Base-by-base conservation (phyloP, 805 yeast species). In the Saccharomycopsis capsularis region DNA sequence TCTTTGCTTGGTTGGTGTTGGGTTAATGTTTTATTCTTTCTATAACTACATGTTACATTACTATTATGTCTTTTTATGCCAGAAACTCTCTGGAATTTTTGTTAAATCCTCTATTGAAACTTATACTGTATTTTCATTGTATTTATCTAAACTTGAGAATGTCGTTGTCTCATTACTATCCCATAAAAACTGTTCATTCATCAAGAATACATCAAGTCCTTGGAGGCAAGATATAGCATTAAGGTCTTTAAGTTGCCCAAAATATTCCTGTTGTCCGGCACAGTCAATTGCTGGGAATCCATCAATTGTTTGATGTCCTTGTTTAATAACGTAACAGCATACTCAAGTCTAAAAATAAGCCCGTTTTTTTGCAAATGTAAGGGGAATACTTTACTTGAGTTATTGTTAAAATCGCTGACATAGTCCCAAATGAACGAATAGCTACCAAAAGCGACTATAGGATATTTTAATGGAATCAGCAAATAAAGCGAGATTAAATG, bases 341-440 rank as follows among this genome's bases (percentile, higher is more conserved):
- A 76, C 50, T 78, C 77, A 44, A 76, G 75, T 27, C 78, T 60
- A 51, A 71, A 66, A 23, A 65, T 62, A 15, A 65, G 53, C 7
- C 64, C 36, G 15, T 16, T 40, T 3, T 73, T 75, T 16, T 68
- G 67, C n/a, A 74, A 64, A 69, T 76, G 76, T 39, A 77, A 56
- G 3, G 81, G 81, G 55, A 74, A 76, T 35, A 68, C 51, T 25
- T 44, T 56, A 15, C 61, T 55, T 9, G 64, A 56, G 38, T 63
- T 64, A 15, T 65, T 73, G 53, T 60, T 66, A 23, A 70, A 62
- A 18, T 60, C 59, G 30, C 75, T 67, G 15, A 76, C 69, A 2
- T 75, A 74, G 57, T 77, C 81, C 32, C 66, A 59, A 21, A 77
- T 68, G 51, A 68, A 74, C 1, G 78, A 71, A 44, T 65, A 69